Percentiles rank a stretch among this genome's conserved stretches.
Conservation (phyloP, 805 yeast species). For the Clavispora vitiphila region DNA sequence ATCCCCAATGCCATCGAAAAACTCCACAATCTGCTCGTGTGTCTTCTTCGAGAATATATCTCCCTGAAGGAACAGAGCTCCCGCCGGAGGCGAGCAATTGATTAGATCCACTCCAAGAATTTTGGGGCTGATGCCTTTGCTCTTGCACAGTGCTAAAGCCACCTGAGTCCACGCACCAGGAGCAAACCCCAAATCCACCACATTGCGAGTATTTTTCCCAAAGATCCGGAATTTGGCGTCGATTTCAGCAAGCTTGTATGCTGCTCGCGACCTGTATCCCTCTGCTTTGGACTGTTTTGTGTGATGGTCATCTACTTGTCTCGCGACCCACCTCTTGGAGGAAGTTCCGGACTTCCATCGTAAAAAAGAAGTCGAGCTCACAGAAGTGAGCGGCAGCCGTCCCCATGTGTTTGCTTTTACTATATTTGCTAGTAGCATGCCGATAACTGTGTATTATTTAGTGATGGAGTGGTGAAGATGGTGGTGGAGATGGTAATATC, state of each 20-base stretch:
- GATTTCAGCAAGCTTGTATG: constrained; percentile 77
- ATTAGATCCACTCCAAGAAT: constrained; percentile 30
- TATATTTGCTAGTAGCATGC: not conserved
- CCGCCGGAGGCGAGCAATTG: constrained; percentile 31
- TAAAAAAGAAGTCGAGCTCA: not conserved
- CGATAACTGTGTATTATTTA: too few relatives aligned
- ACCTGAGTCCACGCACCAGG: constrained; percentile 31
- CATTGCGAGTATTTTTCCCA: constrained; percentile 44
- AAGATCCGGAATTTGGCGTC: constrained; percentile 61
- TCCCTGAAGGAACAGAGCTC: constrained; percentile 36
- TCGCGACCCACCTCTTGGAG: constrained; percentile 56
- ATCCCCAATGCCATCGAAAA: constrained; percentile 34
- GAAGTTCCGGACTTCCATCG: constrained; percentile 14
- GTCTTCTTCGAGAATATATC: constrained; percentile 42
- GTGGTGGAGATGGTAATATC: not conserved
- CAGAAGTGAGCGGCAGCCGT: not conserved
- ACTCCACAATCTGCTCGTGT: constrained; percentile 49
- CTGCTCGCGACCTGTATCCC: constrained; percentile 79
- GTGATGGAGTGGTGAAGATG: too few relatives aligned
- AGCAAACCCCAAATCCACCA: constrained; percentile 67
- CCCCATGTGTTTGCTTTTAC: not conserved
- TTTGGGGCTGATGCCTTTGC: constrained; percentile 5
- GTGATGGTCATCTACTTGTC: constrained; percentile 64
- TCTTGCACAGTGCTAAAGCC: constrained; percentile 15
- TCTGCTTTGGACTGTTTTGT: constrained; percentile 60